These are phyloP conservation scores for Cylindrotheca fusiformis DNA, from an alignment of 108 stramenopile genomes.

Conservation along the genomic window DNA sequence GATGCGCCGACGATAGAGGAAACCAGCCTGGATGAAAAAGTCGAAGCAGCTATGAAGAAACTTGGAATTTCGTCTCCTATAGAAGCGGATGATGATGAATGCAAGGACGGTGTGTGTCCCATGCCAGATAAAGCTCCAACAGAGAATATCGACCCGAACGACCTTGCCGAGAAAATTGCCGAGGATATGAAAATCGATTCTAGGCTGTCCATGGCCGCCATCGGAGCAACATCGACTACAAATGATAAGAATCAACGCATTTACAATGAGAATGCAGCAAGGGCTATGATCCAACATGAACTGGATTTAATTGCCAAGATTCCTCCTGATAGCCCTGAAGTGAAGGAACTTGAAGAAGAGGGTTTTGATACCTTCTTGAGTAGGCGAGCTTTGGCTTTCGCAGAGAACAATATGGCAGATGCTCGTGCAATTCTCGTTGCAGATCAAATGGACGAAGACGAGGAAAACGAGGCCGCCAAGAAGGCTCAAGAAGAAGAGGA, in stretches of 20 bases:
- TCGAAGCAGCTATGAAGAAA: constrained; percentile 74
- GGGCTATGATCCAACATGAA: constrained; percentile 68
- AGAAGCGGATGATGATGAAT: constrained; percentile 23
- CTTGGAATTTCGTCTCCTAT: constrained; percentile 50
- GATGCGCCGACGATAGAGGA: constrained; percentile 10
- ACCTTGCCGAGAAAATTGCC: constrained; percentile 47
- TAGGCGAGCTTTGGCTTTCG: constrained; percentile 76
- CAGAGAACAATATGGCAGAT: constrained; percentile 72
- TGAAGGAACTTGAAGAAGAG: constrained; percentile 57
- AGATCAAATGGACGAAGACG: constrained; percentile 76
- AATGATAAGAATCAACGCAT: constrained; percentile 21
- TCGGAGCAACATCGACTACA: constrained; percentile 54
- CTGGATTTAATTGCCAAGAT: constrained; percentile 59
- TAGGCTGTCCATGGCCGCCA: constrained; percentile 67
- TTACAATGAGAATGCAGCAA: constrained; percentile 59
- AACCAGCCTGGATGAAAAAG: constrained; percentile 67
- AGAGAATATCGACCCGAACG: constrained; percentile 24
- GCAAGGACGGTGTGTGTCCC: constrained; percentile 58
- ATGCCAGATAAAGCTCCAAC: constrained; percentile 22
- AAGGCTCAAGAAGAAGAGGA: constrained; percentile 23
- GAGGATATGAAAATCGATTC: constrained; percentile 60
- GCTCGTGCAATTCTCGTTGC: constrained; percentile 83
- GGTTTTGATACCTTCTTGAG: constrained; percentile 62
- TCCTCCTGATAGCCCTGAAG: constrained; percentile 57
- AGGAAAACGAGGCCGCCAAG: constrained; percentile 36